Percentiles rank a stretch among this genome's conserved stretches.
These are phyloP conservation scores for Sclerotinia sclerotiorum DNA, from an alignment of 2,329 filamentous ascomycete genomes.

Conservation along the genomic window DNA sequence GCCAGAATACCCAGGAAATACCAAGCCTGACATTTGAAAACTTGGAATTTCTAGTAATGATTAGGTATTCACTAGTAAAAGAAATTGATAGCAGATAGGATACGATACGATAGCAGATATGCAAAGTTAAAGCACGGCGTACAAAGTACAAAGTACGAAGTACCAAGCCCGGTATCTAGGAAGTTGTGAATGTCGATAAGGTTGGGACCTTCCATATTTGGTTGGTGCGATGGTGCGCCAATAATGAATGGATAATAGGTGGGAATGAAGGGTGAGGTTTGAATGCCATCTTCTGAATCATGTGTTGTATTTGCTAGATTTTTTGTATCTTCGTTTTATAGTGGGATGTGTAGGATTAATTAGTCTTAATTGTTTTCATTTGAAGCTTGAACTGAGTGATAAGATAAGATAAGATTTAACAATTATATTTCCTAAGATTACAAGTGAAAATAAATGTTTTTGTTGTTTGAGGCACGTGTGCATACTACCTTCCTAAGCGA, in stretches of 20 bases:
- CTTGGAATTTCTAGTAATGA: not conserved
- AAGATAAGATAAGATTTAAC: too few relatives aligned
- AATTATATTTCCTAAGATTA: too few relatives aligned
- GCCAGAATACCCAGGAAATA: not conserved
- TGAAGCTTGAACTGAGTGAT: too few relatives aligned
- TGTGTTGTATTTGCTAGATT: too few relatives aligned
- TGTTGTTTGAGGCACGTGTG: too few relatives aligned
- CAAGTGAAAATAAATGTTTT: too few relatives aligned
- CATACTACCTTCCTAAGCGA: too few relatives aligned
- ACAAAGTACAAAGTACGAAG: not conserved
- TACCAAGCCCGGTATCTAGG: slow-evolving; percentile 4
- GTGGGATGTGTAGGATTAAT: too few relatives aligned
- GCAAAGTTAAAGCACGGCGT: not conserved
- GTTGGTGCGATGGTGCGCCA: slow-evolving; percentile 11
- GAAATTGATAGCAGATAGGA: too few relatives aligned
- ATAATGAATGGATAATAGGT: not conserved
- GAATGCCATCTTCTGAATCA: not conserved
- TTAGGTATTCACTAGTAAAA: not conserved
- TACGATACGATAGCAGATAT: not conserved
- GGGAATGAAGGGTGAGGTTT: not conserved
- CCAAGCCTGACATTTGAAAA: not conserved
- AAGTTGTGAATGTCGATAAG: slow-evolving; percentile 2
- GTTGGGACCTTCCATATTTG: not conserved
- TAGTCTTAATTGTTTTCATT: too few relatives aligned
- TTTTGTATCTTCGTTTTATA: too few relatives aligned